Evolutionary conservation across 2,329 filamentous ascomycete species (phyloP).

Genomic region (Stylonectria norvegica): DNA sequence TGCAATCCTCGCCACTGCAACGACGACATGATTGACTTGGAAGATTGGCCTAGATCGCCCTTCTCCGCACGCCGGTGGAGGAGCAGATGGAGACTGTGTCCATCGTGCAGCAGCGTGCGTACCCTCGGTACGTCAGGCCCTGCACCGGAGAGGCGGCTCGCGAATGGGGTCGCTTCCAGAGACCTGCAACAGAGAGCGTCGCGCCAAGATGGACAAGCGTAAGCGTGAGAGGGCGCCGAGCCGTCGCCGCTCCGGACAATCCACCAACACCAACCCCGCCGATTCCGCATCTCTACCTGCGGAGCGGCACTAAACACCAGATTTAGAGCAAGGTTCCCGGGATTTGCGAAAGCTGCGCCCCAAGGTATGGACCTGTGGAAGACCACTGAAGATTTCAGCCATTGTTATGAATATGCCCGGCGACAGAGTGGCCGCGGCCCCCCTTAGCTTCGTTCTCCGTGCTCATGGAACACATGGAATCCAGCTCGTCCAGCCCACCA

Average conservation of each 20-base stretch:
- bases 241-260: conserved; percentile 5
- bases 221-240: conserved; percentile 22
- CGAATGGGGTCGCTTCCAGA: conserved; percentile 28
- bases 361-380: too few relatives aligned
- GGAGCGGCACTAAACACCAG: too few relatives aligned
- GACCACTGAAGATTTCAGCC: too few relatives aligned
- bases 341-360: too few relatives aligned
- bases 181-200: conserved; percentile 15
- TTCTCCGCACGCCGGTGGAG: conserved; percentile 26
- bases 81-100: conserved; percentile 24
- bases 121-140: conserved; percentile 22
- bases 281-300: not conserved
- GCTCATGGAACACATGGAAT: too few relatives aligned
- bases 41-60: conserved; percentile 19
- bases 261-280: not conserved
- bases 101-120: conserved; percentile 25
- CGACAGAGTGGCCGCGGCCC: too few relatives aligned
- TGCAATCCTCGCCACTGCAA: conserved; percentile 11
- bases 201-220: conserved; percentile 15
- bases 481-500: too few relatives aligned
- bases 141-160: conserved; percentile 20
- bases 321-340: too few relatives aligned
- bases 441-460: too few relatives aligned
- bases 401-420: too few relatives aligned
- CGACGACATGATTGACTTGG: too few relatives aligned